Conservation (phyloP, 2,329 filamentous ascomycete genomes). For the Ophiostoma montium region DNA sequence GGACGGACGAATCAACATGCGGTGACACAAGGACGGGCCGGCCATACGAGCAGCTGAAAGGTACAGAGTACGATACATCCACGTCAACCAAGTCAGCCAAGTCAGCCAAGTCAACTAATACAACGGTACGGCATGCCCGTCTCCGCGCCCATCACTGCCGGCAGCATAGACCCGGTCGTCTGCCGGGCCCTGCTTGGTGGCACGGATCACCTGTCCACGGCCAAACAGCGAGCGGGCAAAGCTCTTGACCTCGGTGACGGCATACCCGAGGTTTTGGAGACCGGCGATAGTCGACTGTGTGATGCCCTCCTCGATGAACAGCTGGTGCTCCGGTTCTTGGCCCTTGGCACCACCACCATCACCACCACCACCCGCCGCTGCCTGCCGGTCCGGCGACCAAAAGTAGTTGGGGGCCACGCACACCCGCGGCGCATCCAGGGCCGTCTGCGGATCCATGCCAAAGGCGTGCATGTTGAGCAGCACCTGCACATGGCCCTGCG, state of each 20-base stretch:
- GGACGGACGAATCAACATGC: no score
- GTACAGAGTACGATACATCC: no score
- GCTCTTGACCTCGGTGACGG: slow-evolving; percentile 50
- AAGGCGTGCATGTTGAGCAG: slow-evolving; percentile 78
- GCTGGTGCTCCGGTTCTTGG: slow-evolving; percentile 37
- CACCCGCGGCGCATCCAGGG: slow-evolving; percentile 74
- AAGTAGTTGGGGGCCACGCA: slow-evolving; percentile 54
- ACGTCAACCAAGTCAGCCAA: not conserved
- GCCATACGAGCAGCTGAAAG: no score
- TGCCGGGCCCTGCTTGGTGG: slow-evolving; percentile 56
- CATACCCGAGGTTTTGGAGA: slow-evolving; percentile 55
- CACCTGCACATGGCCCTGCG: slow-evolving; percentile 87
- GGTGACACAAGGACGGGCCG: no score
- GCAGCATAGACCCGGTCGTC: slow-evolving; percentile 63
- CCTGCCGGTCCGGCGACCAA: slow-evolving; percentile 25
- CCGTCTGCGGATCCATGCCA: slow-evolving; percentile 64
- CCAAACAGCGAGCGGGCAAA: slow-evolving; percentile 60
- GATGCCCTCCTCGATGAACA: slow-evolving; percentile 75
- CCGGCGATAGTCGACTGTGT: slow-evolving; percentile 47
- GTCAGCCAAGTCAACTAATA: not conserved
- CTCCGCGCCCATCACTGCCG: slow-evolving; percentile 74
- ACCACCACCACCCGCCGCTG: slow-evolving; percentile 23
- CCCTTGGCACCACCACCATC: not conserved
- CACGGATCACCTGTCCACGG: slow-evolving; percentile 68
- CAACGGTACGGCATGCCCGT: slow-evolving; percentile 37